These are phyloP conservation scores for Colletotrichum sp. DNA, from an alignment of 2,329 filamentous ascomycete species.

Conservation along the genomic window DNA sequence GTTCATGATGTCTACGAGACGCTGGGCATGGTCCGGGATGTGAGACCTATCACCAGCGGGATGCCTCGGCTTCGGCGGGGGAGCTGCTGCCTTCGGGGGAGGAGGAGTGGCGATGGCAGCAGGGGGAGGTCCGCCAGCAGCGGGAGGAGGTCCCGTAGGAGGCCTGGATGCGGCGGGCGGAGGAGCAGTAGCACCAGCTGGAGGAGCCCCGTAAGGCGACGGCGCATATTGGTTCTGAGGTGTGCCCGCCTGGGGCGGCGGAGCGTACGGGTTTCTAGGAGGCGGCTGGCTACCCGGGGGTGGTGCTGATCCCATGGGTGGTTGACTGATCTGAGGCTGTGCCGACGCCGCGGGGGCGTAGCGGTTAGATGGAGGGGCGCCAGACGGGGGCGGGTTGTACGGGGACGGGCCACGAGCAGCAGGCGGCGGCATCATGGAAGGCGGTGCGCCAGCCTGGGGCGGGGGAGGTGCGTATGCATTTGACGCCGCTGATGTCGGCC, in stretches of 20 bases:
- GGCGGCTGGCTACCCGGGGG: constrained; percentile 50
- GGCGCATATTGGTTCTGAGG: constrained; percentile 67
- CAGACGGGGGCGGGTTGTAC: constrained; percentile 80
- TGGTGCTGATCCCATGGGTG: constrained; percentile 39
- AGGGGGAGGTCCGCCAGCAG: constrained; percentile 34
- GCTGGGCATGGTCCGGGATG: constrained; percentile 78
- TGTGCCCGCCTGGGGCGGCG: constrained; percentile 50
- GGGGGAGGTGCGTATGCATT: constrained; percentile 70
- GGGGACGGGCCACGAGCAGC: constrained; percentile 80
- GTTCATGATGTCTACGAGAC: constrained; percentile 80
- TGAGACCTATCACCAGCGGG: constrained; percentile 89
- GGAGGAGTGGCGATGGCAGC: constrained; percentile 46
- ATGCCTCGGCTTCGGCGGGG: constrained; percentile 68
- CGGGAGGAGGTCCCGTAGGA: constrained; percentile 45
- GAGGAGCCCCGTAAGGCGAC: constrained; percentile 51
- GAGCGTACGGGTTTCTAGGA: constrained; percentile 43
- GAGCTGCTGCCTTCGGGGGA: constrained; percentile 49
- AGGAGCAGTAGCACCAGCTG: constrained; percentile 31
- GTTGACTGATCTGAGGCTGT: constrained; percentile 54
- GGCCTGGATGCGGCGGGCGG: constrained; percentile 37
- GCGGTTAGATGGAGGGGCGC: constrained; percentile 72
- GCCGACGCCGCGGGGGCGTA: constrained; percentile 73
- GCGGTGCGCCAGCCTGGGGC: constrained; percentile 34
- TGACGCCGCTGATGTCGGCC: constrained; percentile 62
- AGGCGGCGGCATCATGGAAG: constrained; percentile 49